Conservation (phyloP, 129 eudicot species). For the Artemisia annua region DNA sequence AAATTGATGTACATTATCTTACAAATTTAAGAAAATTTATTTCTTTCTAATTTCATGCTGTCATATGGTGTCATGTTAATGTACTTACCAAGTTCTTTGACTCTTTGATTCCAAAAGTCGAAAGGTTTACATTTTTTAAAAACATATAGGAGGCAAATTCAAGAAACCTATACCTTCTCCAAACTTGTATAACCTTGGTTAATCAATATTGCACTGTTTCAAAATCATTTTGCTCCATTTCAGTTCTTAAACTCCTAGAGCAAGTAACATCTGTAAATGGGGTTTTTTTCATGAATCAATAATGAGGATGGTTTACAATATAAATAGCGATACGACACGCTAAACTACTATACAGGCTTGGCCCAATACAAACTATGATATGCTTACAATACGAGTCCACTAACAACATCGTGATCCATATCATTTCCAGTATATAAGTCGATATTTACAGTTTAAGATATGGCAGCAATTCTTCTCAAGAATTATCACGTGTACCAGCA, state of each 20-base stretch:
- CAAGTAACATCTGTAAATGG: not conserved
- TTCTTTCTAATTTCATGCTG: constrained; percentile 15
- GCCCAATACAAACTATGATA: too few species aligned
- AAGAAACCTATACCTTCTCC: constrained; percentile 8
- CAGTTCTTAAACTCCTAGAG: not conserved
- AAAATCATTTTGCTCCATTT: not conserved
- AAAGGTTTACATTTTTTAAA: not conserved
- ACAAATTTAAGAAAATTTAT: constrained; percentile 18
- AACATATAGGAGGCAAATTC: not conserved
- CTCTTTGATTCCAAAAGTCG: constrained; percentile 13
- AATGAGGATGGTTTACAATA: too few species aligned
- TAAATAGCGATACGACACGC: too few species aligned
- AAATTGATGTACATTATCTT: constrained; percentile 27
- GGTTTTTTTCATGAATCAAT: too few species aligned
- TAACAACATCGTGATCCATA: not conserved
- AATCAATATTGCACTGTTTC: constrained; percentile 8
- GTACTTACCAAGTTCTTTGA: constrained; percentile 24
- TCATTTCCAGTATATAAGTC: not conserved
- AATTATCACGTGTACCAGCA: not conserved
- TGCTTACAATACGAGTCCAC: too few species aligned
- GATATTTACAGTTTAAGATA: not conserved
- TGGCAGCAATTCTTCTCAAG: not conserved
- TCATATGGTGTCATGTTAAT: constrained; percentile 5
- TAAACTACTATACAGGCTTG: too few species aligned
- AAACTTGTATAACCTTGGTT: not conserved